Evolutionary conservation across 1,139 yeast genomes (phyloP).

Genomic region (Taphrina confusa): DNA sequence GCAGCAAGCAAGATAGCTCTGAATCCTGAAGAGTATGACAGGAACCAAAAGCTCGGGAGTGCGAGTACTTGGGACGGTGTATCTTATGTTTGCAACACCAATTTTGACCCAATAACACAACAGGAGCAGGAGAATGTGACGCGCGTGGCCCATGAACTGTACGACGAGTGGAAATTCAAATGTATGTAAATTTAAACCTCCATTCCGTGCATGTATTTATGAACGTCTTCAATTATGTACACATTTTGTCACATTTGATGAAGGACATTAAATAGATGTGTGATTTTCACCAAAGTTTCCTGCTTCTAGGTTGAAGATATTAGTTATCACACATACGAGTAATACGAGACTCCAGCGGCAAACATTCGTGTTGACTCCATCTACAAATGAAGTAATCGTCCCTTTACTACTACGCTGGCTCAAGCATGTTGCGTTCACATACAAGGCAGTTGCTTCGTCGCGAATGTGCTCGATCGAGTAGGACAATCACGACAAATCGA

Average conservation of each 20-base stretch:
- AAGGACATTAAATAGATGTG: too few relatives aligned
- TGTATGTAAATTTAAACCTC: too few relatives aligned
- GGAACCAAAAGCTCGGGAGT: conserved; percentile 39
- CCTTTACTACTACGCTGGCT: neutral
- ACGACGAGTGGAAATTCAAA: conserved; percentile 22
- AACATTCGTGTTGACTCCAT: too few relatives aligned
- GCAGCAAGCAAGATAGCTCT: conserved; percentile 69
- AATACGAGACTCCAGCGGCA: too few relatives aligned
- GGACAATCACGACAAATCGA: neutral
- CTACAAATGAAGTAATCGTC: too few relatives aligned
- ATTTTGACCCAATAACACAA: conserved; percentile 25
- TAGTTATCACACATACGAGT: too few relatives aligned
- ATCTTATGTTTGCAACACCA: conserved; percentile 16
- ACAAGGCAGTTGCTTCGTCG: neutral
- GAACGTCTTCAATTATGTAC: too few relatives aligned
- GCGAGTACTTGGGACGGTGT: conserved; percentile 45
- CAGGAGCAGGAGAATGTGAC: conserved; percentile 45
- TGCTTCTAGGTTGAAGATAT: too few relatives aligned
- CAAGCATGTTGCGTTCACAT: neutral
- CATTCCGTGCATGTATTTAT: too few relatives aligned
- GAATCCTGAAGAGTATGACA: conserved; percentile 16
- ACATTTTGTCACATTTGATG: too few relatives aligned
- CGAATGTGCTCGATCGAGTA: neutral
- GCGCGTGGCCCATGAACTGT: conserved; percentile 47
- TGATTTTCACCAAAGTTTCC: too few relatives aligned